Evolutionary conservation across 1,139 yeast genomes (phyloP).

Genomic region (Geotrichum citri-aurantii): DNA sequence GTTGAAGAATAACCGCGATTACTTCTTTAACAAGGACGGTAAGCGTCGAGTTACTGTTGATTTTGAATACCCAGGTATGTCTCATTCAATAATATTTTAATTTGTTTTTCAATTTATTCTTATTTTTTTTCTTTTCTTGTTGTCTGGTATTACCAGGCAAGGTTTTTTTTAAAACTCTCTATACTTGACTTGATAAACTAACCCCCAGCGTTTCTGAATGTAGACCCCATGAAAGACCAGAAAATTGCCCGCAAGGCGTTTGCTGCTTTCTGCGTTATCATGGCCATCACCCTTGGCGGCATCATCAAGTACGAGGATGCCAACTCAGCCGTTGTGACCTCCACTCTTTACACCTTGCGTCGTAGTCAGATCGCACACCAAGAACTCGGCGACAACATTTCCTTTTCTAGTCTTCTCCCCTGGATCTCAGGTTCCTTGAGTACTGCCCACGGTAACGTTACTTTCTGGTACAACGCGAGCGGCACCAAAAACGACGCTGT

Average conservation of each 20-base stretch:
- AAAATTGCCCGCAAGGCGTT: slow-evolving; percentile 51
- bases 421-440: slow-evolving; percentile 86
- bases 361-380: slow-evolving; percentile 65
- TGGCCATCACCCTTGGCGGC: slow-evolving; percentile 58
- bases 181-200: no score
- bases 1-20: slow-evolving; percentile 13
- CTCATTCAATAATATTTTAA: background rate
- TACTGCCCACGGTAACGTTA: slow-evolving; percentile 74
- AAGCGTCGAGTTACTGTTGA: slow-evolving; percentile 32
- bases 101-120: slow-evolving; percentile 46
- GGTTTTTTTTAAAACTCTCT: no score
- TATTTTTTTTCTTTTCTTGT: no score
- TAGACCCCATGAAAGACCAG: slow-evolving; percentile 58
- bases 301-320: slow-evolving; percentile 91
- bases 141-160: no score
- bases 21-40: slow-evolving; percentile 16
- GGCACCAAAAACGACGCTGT: slow-evolving; percentile 42
- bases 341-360: slow-evolving; percentile 81
- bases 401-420: slow-evolving; percentile 66
- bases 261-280: slow-evolving; percentile 55
- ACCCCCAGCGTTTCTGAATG: background rate
- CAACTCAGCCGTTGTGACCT: slow-evolving; percentile 77
- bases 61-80: slow-evolving; percentile 33
- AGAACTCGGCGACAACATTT: slow-evolving; percentile 67
- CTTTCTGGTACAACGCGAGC: slow-evolving; percentile 61